A percentile compares a stretch with the other conserved stretches of the same genome.
These are phyloP conservation scores for Durotheca rogersii DNA, from an alignment of 495 filamentous ascomycete species.

Conservation along the genomic window DNA sequence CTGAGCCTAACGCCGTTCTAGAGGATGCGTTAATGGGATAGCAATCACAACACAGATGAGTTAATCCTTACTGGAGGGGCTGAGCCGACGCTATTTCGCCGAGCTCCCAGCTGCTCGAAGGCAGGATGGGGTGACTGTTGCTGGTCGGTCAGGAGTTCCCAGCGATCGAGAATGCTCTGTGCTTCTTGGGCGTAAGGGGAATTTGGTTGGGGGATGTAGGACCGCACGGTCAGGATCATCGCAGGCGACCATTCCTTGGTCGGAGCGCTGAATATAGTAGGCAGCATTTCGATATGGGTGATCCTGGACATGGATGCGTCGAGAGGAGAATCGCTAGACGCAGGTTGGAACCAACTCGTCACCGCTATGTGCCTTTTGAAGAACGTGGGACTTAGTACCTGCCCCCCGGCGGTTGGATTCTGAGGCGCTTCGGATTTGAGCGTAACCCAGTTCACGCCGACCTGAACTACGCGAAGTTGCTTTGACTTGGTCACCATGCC, in stretches of 20 bases:
- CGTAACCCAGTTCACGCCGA: slow-evolving; percentile 55
- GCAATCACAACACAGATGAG: neutral
- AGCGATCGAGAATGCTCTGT: slow-evolving; percentile 70
- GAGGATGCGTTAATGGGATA: slow-evolving; percentile 12
- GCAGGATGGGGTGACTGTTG: slow-evolving; percentile 64
- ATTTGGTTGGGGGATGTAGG: slow-evolving; percentile 55
- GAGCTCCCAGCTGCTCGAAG: slow-evolving; percentile 71
- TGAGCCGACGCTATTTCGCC: slow-evolving; percentile 55
- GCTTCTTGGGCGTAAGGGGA: slow-evolving; percentile 59
- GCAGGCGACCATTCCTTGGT: slow-evolving; percentile 55
- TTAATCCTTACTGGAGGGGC: slow-evolving; percentile 41
- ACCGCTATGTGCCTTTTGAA: slow-evolving; percentile 52
- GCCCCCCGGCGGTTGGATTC: slow-evolving; percentile 35
- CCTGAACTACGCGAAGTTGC: slow-evolving; percentile 64
- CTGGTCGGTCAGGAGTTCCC: slow-evolving; percentile 67
- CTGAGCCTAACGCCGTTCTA: slow-evolving; percentile 63
- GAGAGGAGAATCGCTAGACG: slow-evolving; percentile 42
- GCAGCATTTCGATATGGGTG: slow-evolving; percentile 66
- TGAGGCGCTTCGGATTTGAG: slow-evolving; percentile 43
- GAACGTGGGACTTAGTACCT: slow-evolving; percentile 44
- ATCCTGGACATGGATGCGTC: slow-evolving; percentile 60
- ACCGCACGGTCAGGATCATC: slow-evolving; percentile 70
- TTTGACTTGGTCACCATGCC: slow-evolving; percentile 65
- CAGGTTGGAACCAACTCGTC: slow-evolving; percentile 50
- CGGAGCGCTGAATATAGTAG: slow-evolving; percentile 53